Conservation (phyloP, 2,329 filamentous ascomycete species). For the Cladosporium sp. region DNA sequence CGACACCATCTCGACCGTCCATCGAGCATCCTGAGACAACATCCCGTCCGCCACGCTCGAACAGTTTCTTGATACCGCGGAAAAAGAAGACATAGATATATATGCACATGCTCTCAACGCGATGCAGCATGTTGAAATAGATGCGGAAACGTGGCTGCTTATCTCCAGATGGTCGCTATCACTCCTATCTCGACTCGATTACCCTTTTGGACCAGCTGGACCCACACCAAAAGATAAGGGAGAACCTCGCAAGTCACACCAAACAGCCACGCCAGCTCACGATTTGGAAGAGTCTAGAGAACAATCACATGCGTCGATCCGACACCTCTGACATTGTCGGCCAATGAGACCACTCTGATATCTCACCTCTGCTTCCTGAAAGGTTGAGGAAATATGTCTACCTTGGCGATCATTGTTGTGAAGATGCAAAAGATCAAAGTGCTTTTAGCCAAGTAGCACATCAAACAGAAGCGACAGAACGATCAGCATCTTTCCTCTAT, state of each 20-base stretch:
- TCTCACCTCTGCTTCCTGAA: background rate
- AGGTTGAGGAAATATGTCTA: background rate
- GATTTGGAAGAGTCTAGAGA: background rate
- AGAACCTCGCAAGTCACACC: slow-evolving; percentile 3
- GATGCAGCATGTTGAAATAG: background rate
- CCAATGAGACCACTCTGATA: background rate
- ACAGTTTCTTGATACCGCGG: background rate
- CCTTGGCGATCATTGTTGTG: background rate
- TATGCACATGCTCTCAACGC: background rate
- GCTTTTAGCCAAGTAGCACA: background rate
- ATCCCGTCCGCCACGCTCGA: background rate
- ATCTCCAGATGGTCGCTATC: slow-evolving; percentile 8
- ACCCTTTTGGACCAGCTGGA: slow-evolving; percentile 1
- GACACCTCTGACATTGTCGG: background rate
- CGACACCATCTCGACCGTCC: too few relatives aligned
- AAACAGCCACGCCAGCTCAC: background rate
- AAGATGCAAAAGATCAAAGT: background rate
- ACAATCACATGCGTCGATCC: background rate
- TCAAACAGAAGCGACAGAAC: background rate
- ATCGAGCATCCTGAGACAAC: background rate
- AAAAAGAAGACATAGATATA: background rate
- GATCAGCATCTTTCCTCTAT: background rate
- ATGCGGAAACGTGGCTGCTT: background rate
- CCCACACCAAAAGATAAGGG: slow-evolving; percentile 11
- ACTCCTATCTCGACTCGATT: slow-evolving; percentile 1